Conservation (phyloP, 768 basidiomycete genomes). For the Podaxis carcinomalis region DNA sequence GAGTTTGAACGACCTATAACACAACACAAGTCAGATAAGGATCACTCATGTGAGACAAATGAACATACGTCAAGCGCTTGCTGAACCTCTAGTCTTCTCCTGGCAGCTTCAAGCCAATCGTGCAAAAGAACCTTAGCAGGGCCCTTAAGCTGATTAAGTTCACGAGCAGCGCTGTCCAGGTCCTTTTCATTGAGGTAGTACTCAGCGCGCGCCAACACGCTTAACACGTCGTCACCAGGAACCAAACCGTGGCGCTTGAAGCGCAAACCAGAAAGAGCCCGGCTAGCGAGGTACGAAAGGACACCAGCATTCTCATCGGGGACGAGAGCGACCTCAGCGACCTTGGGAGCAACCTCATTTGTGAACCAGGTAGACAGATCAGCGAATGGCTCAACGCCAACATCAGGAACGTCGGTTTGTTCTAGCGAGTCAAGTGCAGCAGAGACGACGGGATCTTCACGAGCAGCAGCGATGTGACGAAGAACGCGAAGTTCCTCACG, state of each 20-base stretch:
- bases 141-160: slow-evolving; percentile 87
- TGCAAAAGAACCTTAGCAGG: slow-evolving; percentile 66
- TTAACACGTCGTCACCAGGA: slow-evolving; percentile 79
- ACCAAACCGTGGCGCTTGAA: slow-evolving; percentile 81
- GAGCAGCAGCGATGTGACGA: slow-evolving; percentile 64
- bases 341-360: slow-evolving; percentile 74
- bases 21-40: slow-evolving; percentile 9
- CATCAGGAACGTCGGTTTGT: slow-evolving; percentile 66
- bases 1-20: slow-evolving; percentile 70
- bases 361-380: slow-evolving; percentile 92
- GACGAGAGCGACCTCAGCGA: slow-evolving; percentile 86
- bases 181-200: slow-evolving; percentile 90
- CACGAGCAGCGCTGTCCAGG: slow-evolving; percentile 82
- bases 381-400: slow-evolving; percentile 83
- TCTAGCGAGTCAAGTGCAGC: slow-evolving; percentile 70
- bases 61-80: slow-evolving; percentile 79
- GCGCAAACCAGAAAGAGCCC: slow-evolving; percentile 65
- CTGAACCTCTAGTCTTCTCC: slow-evolving; percentile 83
- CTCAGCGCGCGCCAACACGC: slow-evolving; percentile 85
- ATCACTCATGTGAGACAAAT: neutral
- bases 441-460: slow-evolving; percentile 64
- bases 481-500: slow-evolving; percentile 84
- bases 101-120: slow-evolving; percentile 92
- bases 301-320: slow-evolving; percentile 89
- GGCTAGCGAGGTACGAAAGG: slow-evolving; percentile 81